A percentile compares a stretch with the other conserved stretches of the same genome.
Conservation (phyloP, 2,329 filamentous ascomycete species). For the Sporothrix protearum region DNA sequence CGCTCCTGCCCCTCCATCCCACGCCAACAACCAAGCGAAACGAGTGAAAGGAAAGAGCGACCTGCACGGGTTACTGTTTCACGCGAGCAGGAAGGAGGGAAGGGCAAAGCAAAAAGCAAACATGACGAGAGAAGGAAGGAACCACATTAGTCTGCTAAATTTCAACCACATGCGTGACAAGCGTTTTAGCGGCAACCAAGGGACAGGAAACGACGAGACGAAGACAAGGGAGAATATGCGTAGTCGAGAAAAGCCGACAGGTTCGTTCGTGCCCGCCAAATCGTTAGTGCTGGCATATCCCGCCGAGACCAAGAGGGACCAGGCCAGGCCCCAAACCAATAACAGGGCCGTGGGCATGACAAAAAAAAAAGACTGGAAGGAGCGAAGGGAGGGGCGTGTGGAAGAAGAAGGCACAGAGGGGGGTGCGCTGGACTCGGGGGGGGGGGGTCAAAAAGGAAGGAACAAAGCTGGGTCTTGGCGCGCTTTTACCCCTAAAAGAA, state of each 20-base stretch:
- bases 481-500: not conserved
- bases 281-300: constrained; percentile 14
- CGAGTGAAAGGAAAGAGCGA: not conserved
- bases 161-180: constrained; percentile 6
- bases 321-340: constrained; percentile 3
- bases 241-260: not conserved
- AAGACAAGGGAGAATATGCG: not conserved
- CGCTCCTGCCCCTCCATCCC: not conserved
- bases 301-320: not conserved
- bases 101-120: not conserved
- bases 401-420: not conserved
- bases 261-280: not conserved
- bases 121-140: not conserved
- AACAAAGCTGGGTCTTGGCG: not conserved
- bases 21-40: not conserved
- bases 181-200: constrained; percentile 2
- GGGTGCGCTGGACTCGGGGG: not conserved
- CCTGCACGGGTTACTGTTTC: not conserved
- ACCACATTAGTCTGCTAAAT: not conserved
- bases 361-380: constrained; percentile 1
- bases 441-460: not conserved
- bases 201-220: not conserved
- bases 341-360: not conserved
- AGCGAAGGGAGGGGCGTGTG: not conserved
- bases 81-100: not conserved